Evolutionary conservation across 2,329 filamentous ascomycete species (phyloP), one percentile per base, ranked within the genome.

Genomic region (Aspergillus hiratsukae): DNA sequence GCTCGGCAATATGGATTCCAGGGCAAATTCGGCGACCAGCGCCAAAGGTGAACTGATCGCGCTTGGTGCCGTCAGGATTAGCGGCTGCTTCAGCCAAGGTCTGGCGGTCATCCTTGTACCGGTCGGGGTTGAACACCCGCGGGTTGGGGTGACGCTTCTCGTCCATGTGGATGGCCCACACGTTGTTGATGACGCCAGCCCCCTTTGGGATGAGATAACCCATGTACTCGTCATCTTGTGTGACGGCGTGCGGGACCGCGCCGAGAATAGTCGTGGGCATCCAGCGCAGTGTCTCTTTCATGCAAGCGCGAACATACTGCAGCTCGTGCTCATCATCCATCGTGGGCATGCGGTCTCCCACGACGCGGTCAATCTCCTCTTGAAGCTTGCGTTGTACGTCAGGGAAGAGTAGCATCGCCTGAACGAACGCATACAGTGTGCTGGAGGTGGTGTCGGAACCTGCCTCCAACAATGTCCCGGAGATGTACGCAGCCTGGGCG

Each of bases 11-110:
- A 52, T 83, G 80, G 29, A 82, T 80, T 0, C 83, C 84, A 3
- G 80, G 82, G 65, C 84, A 87, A 46, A 85, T 76, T 25, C 83
- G 75, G 5, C 83, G 74, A 1, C 83, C 83, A 8, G 78, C 79
- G 21, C 83, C 83, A 54, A 83, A 86, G 0, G 75, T 76, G 65
- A 81, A 84, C 8, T 80, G 76, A 49, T 83, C 81, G 14, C 81
- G 74, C 62, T 81, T 74, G 1, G 69, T 66, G 0, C 70, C 67
- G 52, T 78, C 74, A 0, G 73, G 58, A 23, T 76, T 71, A 0
- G 58, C 60, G 4, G 66, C 66, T 2, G 71, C 65, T 46, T 74
- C 71, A 23, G 74, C 72, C 49, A 67, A 17, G 66, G 70, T 45
- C 60, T 67, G 48, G 73, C 71, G 10, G 66, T 70, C 53, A 56